These are phyloP conservation scores for Starmerella riodocensis DNA, from an alignment of 805 yeast species.

Conservation along the genomic window DNA sequence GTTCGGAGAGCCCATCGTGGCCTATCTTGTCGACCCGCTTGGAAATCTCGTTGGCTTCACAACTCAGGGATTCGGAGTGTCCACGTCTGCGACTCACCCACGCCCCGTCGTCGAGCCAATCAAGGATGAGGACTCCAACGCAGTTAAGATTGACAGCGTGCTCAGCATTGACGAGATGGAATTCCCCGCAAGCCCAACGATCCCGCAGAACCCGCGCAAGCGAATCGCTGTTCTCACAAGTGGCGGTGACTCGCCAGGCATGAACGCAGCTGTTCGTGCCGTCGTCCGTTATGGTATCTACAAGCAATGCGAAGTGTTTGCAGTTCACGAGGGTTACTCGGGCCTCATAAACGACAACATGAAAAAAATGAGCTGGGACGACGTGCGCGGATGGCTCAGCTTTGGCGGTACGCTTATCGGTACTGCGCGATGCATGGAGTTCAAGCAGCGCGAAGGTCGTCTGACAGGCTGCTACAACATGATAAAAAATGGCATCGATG, in stretches of 20 bases:
- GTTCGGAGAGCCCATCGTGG: constrained; percentile 58
- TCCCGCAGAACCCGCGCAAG: constrained; percentile 24
- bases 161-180: constrained; percentile 9
- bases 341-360: constrained; percentile 67
- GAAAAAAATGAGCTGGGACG: constrained; percentile 77
- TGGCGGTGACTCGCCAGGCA: constrained; percentile 98
- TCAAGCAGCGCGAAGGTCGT: constrained; percentile 77
- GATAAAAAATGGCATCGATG: constrained; percentile 82
- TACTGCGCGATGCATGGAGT: constrained; percentile 83
- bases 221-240: constrained; percentile 93
- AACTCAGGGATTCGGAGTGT: constrained; percentile 7
- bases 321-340: constrained; percentile 86
- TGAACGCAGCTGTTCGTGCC: constrained; percentile 93
- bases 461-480: constrained; percentile 70
- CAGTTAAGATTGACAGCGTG: constrained; percentile 6
- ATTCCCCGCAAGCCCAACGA: constrained; percentile 15
- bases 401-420: constrained; percentile 95
- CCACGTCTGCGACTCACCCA: constrained; percentile 11
- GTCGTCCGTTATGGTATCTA: constrained; percentile 85
- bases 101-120: background rate
- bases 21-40: constrained; percentile 69
- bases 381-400: constrained; percentile 84
- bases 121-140: constrained; percentile 1
- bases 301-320: constrained; percentile 80
- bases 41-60: constrained; percentile 77